These are phyloP conservation scores for Zoysia matrella DNA, from an alignment of 202 grass and related monocot genomes.

Conservation along the genomic window DNA sequence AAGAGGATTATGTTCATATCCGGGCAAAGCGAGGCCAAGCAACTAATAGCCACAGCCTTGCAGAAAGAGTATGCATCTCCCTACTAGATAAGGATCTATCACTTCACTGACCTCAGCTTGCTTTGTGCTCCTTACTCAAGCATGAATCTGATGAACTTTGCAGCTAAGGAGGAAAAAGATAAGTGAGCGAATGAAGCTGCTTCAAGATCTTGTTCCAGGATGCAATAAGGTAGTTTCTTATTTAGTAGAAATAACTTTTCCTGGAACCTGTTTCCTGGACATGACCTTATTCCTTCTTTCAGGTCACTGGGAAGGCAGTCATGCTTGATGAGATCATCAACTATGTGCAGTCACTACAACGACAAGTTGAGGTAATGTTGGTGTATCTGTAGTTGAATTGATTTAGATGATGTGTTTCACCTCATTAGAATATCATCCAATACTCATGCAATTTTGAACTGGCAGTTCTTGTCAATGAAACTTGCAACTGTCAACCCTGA, in stretches of 20 bases:
- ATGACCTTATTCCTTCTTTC: slow-evolving; percentile 32
- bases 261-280: neutral
- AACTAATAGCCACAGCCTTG: slow-evolving; percentile 98
- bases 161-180: slow-evolving; percentile 99
- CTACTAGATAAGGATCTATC: slow-evolving; percentile 22
- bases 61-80: slow-evolving; percentile 82
- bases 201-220: slow-evolving; percentile 99
- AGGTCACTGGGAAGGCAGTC: slow-evolving; percentile 96
- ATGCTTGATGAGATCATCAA: slow-evolving; percentile 99
- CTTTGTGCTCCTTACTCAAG: neutral
- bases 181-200: slow-evolving; percentile 96
- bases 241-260: slow-evolving; percentile 27
- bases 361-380: slow-evolving; percentile 82
- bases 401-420: neutral
- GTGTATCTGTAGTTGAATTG: neutral
- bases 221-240: slow-evolving; percentile 80
- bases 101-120: slow-evolving; percentile 4
- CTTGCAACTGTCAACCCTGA: slow-evolving; percentile 90
- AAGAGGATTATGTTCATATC: slow-evolving; percentile 86
- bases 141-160: slow-evolving; percentile 53
- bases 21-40: slow-evolving; percentile 93
- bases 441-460: slow-evolving; percentile 34
- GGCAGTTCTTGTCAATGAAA: slow-evolving; percentile 97
- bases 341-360: slow-evolving; percentile 94
- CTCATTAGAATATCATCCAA: slow-evolving; percentile 22